Base-by-base conservation (phyloP, 495 filamentous ascomycete genomes). In the Choiromyces venosus region DNA sequence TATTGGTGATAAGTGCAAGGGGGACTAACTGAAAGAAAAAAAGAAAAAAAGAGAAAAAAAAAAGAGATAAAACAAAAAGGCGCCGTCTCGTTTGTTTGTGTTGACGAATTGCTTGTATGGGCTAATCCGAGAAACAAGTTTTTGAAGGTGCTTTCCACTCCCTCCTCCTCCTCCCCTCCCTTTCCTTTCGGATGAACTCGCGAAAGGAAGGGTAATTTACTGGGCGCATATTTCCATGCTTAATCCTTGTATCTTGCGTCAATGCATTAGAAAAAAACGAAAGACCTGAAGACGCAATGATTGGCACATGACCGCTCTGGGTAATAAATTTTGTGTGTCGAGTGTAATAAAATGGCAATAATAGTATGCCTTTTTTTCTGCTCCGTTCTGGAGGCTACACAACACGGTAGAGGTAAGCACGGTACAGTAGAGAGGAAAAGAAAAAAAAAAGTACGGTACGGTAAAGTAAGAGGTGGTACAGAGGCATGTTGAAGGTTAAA, bases 181-280 rank as follows among this genome's bases (percentile, higher is more conserved):
- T 29, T 56, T 9, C 46, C 25, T 61, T 61, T 61, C 52, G 52
- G 52, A 61, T 61, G 52, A 61, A 61, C 52, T 61, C 52, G 52
- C 52, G 52, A 14, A 61, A 61, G 25, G 52, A 33, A 61, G 52
- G 52, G 52, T 61, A 61, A 61, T 61, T 33, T 61, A 61, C 25
- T 61, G 52, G 52, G 52, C 12, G 12, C 52, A 61, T 29, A 33
- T 14, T 33, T 33, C 25, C 25, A 1, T 61, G 52, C 52, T 61
- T 61, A 33, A 61, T 72, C 75, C 75, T 70, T 77, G 74, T 76
- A 69, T 70, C 39, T 74, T 69, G 75, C 75, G 75, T 77, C 75
- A 77, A 77, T 77, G 75, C 75, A 77, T 66, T 72, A 66, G 69
- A 39, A 72, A 71, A n/a, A 33, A 33, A 29, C 25, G 52, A 61